Percentiles rank a stretch among this genome's conserved stretches.
Evolutionary conservation across 768 basidiomycete genomes (phyloP).

Genomic region (Mycena pura): DNA sequence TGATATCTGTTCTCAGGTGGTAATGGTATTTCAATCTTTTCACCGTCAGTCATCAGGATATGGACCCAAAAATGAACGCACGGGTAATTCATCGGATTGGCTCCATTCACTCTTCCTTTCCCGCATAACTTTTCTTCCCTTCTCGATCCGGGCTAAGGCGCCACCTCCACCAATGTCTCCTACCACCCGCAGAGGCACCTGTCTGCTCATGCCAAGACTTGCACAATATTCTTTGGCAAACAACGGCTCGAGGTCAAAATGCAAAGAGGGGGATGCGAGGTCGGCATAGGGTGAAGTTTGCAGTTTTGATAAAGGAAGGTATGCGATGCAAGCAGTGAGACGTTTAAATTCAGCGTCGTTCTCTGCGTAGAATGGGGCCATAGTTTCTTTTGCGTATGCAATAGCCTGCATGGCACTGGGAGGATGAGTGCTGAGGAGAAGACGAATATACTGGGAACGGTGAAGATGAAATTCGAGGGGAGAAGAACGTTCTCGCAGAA

Average conservation of each 20-base stretch:
- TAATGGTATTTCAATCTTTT: conserved; percentile 91
- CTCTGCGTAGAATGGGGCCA: conserved; percentile 67
- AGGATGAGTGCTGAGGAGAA: conserved; percentile 70
- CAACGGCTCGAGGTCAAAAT: conserved; percentile 78
- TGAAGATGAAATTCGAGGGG: conserved; percentile 90
- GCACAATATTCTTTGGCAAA: conserved; percentile 93
- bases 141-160: conserved; percentile 90
- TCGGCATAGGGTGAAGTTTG: conserved; percentile 78
- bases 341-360: conserved; percentile 71
- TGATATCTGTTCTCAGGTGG: conserved; percentile 90
- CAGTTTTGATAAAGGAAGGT: conserved; percentile 71
- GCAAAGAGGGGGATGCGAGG: conserved; percentile 72
- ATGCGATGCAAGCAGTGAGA: conserved; percentile 72
- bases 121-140: conserved; percentile 91
- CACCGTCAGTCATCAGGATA: not conserved
- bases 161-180: conserved; percentile 94
- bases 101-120: conserved; percentile 94
- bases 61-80: conserved; percentile 40
- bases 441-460: conserved; percentile 86
- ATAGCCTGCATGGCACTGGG: conserved; percentile 67
- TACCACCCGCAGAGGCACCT: conserved; percentile 86
- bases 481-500: conserved; percentile 73
- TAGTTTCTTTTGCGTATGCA: conserved; percentile 72
- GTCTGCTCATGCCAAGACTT: conserved; percentile 85
- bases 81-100: conserved; percentile 88